A percentile compares a stretch with the other conserved stretches of the same genome.
These are phyloP conservation scores for Botrytis porri DNA, from an alignment of 2,329 filamentous ascomycete genomes.

Conservation along the genomic window DNA sequence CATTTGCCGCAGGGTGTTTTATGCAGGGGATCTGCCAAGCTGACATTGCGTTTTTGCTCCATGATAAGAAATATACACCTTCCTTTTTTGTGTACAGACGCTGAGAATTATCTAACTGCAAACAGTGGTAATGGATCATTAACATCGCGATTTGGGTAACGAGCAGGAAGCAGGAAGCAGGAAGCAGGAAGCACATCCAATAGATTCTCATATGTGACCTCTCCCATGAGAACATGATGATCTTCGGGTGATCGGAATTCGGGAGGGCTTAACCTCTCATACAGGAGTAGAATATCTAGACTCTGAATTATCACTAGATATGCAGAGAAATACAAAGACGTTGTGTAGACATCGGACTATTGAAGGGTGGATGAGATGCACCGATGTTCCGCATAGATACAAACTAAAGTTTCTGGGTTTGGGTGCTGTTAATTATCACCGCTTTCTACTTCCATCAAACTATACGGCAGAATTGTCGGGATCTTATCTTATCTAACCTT, in stretches of 20 bases:
- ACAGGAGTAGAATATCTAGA: neutral
- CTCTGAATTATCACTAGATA: neutral
- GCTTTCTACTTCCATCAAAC: neutral
- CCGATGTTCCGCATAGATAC: neutral
- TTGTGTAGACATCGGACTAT: neutral
- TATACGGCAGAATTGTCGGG: neutral
- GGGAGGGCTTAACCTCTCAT: neutral
- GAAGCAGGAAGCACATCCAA: neutral
- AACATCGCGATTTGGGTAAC: neutral
- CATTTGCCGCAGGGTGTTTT: neutral
- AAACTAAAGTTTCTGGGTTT: neutral
- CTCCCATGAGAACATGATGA: neutral
- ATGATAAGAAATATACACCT: conserved; percentile 6
- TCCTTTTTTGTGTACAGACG: neutral
- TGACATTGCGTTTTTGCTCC: neutral
- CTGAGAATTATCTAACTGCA: neutral
- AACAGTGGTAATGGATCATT: neutral
- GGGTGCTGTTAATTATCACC: neutral
- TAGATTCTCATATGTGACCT: neutral
- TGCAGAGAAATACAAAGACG: neutral
- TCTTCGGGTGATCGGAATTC: neutral
- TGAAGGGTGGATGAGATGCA: neutral
- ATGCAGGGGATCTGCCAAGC: neutral
- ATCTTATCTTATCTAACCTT: neutral
- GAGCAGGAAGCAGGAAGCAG: neutral